Percentiles rank a stretch among this genome's conserved stretches.
These are phyloP conservation scores for Aspergillus transmontanensis DNA, from an alignment of 2,329 filamentous ascomycete genomes.

Conservation along the genomic window DNA sequence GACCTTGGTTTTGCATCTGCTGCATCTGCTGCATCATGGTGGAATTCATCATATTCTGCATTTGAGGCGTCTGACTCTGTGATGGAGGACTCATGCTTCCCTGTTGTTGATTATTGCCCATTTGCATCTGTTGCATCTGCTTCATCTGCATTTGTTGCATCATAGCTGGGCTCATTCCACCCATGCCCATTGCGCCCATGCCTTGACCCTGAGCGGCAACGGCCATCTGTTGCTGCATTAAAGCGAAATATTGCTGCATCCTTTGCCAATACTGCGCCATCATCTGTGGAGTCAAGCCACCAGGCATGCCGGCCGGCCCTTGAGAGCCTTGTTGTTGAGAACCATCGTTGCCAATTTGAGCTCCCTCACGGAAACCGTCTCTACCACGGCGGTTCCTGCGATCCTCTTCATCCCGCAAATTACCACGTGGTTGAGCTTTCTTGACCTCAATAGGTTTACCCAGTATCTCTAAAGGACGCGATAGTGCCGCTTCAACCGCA, in stretches of 20 bases:
- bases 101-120: slow-evolving; percentile 49
- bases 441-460: slow-evolving; percentile 98
- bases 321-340: slow-evolving; percentile 52
- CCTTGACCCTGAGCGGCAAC: slow-evolving; percentile 47
- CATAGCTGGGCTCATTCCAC: slow-evolving; percentile 72
- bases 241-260: slow-evolving; percentile 95
- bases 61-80: slow-evolving; percentile 56
- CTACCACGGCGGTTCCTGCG: slow-evolving; percentile 51
- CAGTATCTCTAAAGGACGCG: slow-evolving; percentile 83
- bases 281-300: slow-evolving; percentile 88
- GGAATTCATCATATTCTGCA: slow-evolving; percentile 65
- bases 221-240: slow-evolving; percentile 93
- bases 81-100: slow-evolving; percentile 39
- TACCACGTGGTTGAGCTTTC: slow-evolving; percentile 92
- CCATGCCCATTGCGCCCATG: slow-evolving; percentile 60
- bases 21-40: slow-evolving; percentile 74
- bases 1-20: slow-evolving; percentile 51
- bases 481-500: slow-evolving; percentile 88
- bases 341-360: slow-evolving; percentile 39
- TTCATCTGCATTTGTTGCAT: slow-evolving; percentile 70
- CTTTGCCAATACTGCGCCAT: slow-evolving; percentile 99
- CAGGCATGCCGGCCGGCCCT: slow-evolving; percentile 42
- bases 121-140: slow-evolving; percentile 55
- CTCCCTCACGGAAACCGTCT: slow-evolving; percentile 44
- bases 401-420: slow-evolving; percentile 88